Evolutionary conservation across 805 yeast species (phyloP).

Genomic region (Metschnikowia borealis): DNA sequence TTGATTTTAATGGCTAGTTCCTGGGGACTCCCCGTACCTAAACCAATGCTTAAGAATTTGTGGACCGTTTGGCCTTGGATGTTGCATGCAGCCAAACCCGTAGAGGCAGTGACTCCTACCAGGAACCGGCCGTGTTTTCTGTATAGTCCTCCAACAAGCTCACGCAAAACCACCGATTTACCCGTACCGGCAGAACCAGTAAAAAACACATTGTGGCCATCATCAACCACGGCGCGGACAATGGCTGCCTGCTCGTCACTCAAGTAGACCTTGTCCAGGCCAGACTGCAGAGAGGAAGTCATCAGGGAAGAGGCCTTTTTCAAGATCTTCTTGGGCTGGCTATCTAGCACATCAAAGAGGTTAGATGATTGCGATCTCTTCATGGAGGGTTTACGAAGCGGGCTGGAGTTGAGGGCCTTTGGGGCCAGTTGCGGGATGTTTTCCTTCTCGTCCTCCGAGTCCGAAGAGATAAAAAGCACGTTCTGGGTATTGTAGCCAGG

Average conservation of each 20-base stretch:
- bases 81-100: conserved; percentile 81
- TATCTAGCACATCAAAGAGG: conserved; percentile 19
- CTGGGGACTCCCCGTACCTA: conserved; percentile 54
- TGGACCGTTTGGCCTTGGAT: conserved; percentile 77
- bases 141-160: conserved; percentile 53
- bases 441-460: conserved; percentile 13
- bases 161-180: conserved; percentile 77
- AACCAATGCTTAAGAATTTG: conserved; percentile 73
- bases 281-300: conserved; percentile 2
- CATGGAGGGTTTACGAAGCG: conserved; percentile 12
- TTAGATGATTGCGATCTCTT: conserved; percentile 20
- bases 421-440: conserved; percentile 5
- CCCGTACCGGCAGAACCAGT: conserved; percentile 99
- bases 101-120: conserved; percentile 79
- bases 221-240: conserved; percentile 46
- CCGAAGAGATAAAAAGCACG: conserved; percentile 10
- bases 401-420: neutral
- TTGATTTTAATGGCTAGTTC: conserved; percentile 49
- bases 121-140: conserved; percentile 35
- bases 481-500: neutral
- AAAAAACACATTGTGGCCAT: conserved; percentile 72
- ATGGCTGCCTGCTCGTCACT: conserved; percentile 46
- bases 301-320: conserved; percentile 7
- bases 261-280: conserved; percentile 8
- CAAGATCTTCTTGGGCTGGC: conserved; percentile 23